These are phyloP conservation scores for Malus domestica DNA, from an alignment of 306 rosid species.

Conservation along the genomic window ASM211411v1 NC_041801.1:6666501-6667000, in stretches of 20 bases:
- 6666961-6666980: slow-evolving; percentile 72
- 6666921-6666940: slow-evolving; percentile 30
- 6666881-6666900: neutral
- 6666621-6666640: no score
- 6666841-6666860: neutral
- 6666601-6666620: accelerated
- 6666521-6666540: no score
- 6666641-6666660: no score
- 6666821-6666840: neutral
- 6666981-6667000: slow-evolving; percentile 92
- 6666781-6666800: no score
- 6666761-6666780: no score
- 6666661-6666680: no score
- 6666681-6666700: neutral
- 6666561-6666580: no score
- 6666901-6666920: neutral
- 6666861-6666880: neutral
- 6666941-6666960: slow-evolving; percentile 60
- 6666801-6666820: neutral
- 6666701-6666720: no score
- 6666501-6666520: accelerated
- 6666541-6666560: no score
- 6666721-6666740: no score
- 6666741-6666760: no score
- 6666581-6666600: no score